A percentile compares a stretch with the other conserved stretches of the same genome.
These are phyloP conservation scores for Fomitiporia mediterranea DNA, from an alignment of 1,284 basidiomycete species.

Conservation along the genomic window DNA sequence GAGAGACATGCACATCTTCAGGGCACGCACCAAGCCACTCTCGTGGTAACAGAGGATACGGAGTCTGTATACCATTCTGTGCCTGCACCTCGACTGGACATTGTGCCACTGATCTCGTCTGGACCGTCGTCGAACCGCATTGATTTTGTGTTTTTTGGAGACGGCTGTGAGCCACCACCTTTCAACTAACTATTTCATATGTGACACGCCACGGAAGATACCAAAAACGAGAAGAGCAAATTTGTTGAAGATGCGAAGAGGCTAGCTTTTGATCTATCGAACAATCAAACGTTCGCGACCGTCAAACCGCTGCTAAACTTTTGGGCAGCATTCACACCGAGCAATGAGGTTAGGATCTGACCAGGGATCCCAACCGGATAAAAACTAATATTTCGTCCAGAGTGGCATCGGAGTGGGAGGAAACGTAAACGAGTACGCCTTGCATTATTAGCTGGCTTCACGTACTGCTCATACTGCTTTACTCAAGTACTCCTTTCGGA, in stretches of 20 bases:
- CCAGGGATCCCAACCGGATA: constrained; percentile 7
- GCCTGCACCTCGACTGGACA: not conserved
- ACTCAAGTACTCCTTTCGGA: constrained; percentile 66
- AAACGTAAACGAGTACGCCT: constrained; percentile 56
- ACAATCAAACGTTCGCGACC: constrained; percentile 71
- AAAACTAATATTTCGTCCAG: constrained; percentile 33
- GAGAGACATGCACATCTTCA: not conserved
- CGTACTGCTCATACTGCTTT: not conserved
- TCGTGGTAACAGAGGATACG: not conserved
- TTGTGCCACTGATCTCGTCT: constrained; percentile 13
- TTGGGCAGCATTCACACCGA: constrained; percentile 77
- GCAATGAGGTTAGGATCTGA: constrained; percentile 48
- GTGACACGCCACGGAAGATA: constrained; percentile 42
- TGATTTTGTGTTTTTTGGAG: constrained; percentile 40
- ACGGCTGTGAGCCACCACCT: constrained; percentile 36
- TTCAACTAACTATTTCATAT: not conserved
- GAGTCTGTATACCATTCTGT: not conserved
- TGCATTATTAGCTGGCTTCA: not conserved
- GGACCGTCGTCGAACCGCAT: constrained; percentile 32
- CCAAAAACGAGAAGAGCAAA: constrained; percentile 51
- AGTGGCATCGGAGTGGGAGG: constrained; percentile 74
- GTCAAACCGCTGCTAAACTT: constrained; percentile 77
- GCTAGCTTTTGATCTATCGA: constrained; percentile 66
- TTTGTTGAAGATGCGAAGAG: constrained; percentile 66
- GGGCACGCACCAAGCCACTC: not conserved